Evolutionary conservation across 1,284 basidiomycete species (phyloP).

Genomic region (Sanghuangporus baumii): DNA sequence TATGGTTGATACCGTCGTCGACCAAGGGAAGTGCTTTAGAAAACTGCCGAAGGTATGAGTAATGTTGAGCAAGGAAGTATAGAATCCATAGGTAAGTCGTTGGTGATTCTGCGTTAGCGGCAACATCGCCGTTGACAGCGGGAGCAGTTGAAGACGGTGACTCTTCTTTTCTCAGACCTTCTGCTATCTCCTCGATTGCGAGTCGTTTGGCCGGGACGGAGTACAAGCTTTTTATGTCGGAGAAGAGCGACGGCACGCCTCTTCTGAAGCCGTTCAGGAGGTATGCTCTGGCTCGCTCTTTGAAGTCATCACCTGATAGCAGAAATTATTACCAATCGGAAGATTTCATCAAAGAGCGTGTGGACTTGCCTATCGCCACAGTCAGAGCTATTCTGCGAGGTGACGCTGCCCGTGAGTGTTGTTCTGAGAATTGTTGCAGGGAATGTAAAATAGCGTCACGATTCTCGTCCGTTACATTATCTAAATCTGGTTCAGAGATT

Average conservation of each 20-base stretch:
- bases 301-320: slow-evolving; percentile 56
- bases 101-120: slow-evolving; percentile 51
- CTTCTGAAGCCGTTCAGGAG: slow-evolving; percentile 70
- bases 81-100: slow-evolving; percentile 92
- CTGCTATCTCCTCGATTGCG: slow-evolving; percentile 68
- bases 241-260: slow-evolving; percentile 92
- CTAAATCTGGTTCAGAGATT: slow-evolving; percentile 25
- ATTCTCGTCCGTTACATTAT: slow-evolving; percentile 41
- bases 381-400: slow-evolving; percentile 71
- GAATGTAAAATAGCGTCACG: slow-evolving; percentile 50
- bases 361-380: slow-evolving; percentile 47
- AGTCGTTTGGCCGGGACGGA: slow-evolving; percentile 55
- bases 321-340: not conserved
- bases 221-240: slow-evolving; percentile 89
- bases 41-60: slow-evolving; percentile 61
- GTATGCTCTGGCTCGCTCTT: slow-evolving; percentile 62
- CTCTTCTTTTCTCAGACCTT: slow-evolving; percentile 42
- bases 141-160: slow-evolving; percentile 4
- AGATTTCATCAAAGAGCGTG: not conserved
- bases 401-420: slow-evolving; percentile 65
- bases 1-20: slow-evolving; percentile 69
- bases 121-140: slow-evolving; percentile 23
- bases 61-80: slow-evolving; percentile 92
- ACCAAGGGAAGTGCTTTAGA: slow-evolving; percentile 63
- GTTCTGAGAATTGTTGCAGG: slow-evolving; percentile 54